phyloP scores from a whole-genome alignment of 345 rosid genomes.

The Microcos paniculata region DNA sequence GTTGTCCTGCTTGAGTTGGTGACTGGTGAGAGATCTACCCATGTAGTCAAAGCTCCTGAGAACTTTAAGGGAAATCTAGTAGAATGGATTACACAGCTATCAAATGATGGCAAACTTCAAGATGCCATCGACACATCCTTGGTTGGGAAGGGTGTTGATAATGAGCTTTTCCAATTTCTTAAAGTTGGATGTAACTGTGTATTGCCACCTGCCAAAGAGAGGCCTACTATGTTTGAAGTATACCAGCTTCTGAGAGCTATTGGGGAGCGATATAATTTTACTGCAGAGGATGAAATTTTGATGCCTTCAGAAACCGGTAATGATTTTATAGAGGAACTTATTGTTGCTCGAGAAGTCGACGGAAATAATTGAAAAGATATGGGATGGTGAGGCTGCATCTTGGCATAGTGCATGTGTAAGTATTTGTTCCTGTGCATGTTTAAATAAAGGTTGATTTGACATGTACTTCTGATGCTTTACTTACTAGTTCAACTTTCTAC shows the following conservation, averaged over 20 bases:
- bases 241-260: slow-evolving; percentile 82
- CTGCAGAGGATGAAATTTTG: slow-evolving; percentile 63
- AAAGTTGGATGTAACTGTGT: slow-evolving; percentile 86
- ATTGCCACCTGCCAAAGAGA: slow-evolving; percentile 57
- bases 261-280: slow-evolving; percentile 79
- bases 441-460: slow-evolving; percentile 31
- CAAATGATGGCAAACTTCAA: slow-evolving; percentile 48
- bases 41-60: slow-evolving; percentile 59
- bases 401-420: slow-evolving; percentile 26
- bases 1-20: slow-evolving; percentile 92
- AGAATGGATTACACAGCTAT: slow-evolving; percentile 69
- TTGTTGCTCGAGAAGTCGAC: slow-evolving; percentile 55
- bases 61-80: slow-evolving; percentile 85
- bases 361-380: slow-evolving; percentile 23
- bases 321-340: slow-evolving; percentile 66
- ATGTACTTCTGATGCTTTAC: slow-evolving; percentile 18
- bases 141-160: slow-evolving; percentile 61
- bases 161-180: slow-evolving; percentile 72
- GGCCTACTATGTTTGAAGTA: slow-evolving; percentile 89
- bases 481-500: slow-evolving; percentile 9
- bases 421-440: slow-evolving; percentile 10
- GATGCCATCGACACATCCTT: slow-evolving; percentile 62
- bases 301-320: slow-evolving; percentile 62
- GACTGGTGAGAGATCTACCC: slow-evolving; percentile 82
- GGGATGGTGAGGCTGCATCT: slow-evolving; percentile 11